Base-by-base conservation (phyloP, 345 rosid genomes). In the Boechera stricta region DNA sequence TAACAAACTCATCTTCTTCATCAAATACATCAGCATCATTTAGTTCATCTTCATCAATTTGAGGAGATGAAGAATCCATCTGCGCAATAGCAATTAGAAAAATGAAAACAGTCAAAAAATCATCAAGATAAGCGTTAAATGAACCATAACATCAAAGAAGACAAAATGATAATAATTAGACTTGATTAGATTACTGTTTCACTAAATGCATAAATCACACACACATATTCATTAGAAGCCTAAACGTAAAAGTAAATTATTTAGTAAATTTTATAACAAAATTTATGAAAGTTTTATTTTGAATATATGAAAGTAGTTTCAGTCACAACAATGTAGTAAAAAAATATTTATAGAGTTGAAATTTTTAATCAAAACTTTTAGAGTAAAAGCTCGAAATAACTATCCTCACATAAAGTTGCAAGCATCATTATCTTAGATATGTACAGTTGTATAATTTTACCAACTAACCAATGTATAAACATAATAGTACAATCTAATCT, bases 101-200 rank as follows among this genome's bases (percentile, higher is more conserved):
- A 18, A 18, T 18, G 21, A 18, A 18, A 18, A 18, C 21, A 18
- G 21, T 18, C 0, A 18, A 18, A 18, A 18, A 18, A 18, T 18
- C 21, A 18, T 18, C 21, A 18, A 18, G 21, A 18, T 0, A 18
- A 18, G 21, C 21, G 21, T 18, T 18, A 18, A 18, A 18, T 18
- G 21, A 18, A 18, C 21, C 21, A 18, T 18, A 18, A 18, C 21
- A 18, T 18, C 21, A 18, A 18, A 18, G 21, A 18, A 18, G 21
- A 18, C 21, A 18, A 18, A 18, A 18, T 0, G 21, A 18, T 18
- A 77, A 71, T 56, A 16, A 64, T 64, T 45, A 70, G 76, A 71
- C 71, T 75, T 41, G 39, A 42, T 56, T 60, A 61, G 2, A 52
- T 76, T 41, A 65, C 39, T 74, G 13, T 52, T 31, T 41, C 6